These are phyloP conservation scores for Carex sylvatica DNA, from an alignment of 202 grass and related monocot genomes.

Conservation along the genomic window DNA sequence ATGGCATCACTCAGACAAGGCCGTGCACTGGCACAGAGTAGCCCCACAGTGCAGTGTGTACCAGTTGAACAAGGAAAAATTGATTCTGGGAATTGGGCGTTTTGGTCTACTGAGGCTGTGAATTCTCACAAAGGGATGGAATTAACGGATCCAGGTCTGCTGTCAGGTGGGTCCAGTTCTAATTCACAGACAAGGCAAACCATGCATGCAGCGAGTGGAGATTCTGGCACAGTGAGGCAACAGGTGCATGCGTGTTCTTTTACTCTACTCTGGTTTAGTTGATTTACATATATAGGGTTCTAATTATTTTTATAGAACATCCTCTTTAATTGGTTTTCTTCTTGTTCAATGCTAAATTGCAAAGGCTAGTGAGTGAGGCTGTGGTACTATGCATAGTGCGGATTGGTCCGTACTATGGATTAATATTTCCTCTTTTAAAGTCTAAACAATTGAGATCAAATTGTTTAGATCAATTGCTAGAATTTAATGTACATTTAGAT, in stretches of 20 bases:
- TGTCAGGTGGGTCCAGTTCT: constrained; percentile 15
- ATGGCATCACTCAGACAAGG: constrained; percentile 57
- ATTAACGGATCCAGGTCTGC: neutral
- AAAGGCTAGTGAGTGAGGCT: neutral
- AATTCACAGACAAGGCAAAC: constrained; percentile 31
- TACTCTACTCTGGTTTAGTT: neutral
- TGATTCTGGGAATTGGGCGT: constrained; percentile 8
- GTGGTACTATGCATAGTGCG: no score
- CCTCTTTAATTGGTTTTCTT: neutral
- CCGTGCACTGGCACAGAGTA: constrained; percentile 19
- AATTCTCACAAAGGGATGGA: constrained; percentile 34
- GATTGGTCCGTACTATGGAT: no score
- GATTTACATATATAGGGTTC: neutral
- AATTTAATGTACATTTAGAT: no score
- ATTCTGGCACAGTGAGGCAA: constrained; percentile 35
- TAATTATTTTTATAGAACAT: neutral
- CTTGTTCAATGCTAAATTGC: neutral
- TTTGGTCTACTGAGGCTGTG: constrained; percentile 31
- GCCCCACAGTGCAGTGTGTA: neutral
- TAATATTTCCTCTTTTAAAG: no score
- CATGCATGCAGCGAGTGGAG: constrained; percentile 16
- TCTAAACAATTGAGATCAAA: no score
- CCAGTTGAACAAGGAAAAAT: neutral
- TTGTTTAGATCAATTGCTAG: no score
- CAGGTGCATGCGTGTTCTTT: constrained; percentile 53